phyloP scores from a whole-genome alignment of 148 eudicot genomes.

The Talinum fruticosum region DNA sequence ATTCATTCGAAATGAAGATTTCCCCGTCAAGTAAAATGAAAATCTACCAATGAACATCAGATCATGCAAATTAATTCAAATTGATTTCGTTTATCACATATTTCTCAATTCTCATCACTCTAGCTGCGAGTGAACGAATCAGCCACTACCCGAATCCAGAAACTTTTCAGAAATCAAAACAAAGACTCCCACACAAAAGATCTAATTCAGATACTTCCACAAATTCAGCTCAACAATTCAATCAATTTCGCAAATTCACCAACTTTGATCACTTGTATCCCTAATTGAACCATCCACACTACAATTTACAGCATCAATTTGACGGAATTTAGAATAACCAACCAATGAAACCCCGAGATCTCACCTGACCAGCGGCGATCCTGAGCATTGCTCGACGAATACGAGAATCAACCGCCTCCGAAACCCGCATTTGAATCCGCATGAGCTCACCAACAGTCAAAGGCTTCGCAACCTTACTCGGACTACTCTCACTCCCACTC shows the following conservation, averaged over 20 bases:
- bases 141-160: not conserved
- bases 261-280: not conserved
- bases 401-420: constrained; percentile 69
- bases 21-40: not conserved
- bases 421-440: constrained; percentile 82
- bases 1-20: not conserved
- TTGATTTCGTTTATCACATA: not conserved
- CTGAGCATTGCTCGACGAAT: constrained; percentile 76
- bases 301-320: not conserved
- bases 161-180: not conserved
- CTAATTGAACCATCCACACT: not conserved
- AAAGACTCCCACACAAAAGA: not conserved
- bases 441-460: constrained; percentile 85
- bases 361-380: constrained; percentile 86
- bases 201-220: not conserved
- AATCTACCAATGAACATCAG: constrained; percentile 14
- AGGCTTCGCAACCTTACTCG: constrained; percentile 34
- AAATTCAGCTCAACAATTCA: not conserved
- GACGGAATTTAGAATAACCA: not conserved
- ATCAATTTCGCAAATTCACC: constrained; percentile 12
- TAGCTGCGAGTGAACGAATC: not conserved
- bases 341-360: not conserved
- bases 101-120: not conserved
- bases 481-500: constrained; percentile 25
- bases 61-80: not conserved